Evolutionary conservation across 2,329 filamentous ascomycete species (phyloP).

Genomic region (Sarocladium strictum): DNA sequence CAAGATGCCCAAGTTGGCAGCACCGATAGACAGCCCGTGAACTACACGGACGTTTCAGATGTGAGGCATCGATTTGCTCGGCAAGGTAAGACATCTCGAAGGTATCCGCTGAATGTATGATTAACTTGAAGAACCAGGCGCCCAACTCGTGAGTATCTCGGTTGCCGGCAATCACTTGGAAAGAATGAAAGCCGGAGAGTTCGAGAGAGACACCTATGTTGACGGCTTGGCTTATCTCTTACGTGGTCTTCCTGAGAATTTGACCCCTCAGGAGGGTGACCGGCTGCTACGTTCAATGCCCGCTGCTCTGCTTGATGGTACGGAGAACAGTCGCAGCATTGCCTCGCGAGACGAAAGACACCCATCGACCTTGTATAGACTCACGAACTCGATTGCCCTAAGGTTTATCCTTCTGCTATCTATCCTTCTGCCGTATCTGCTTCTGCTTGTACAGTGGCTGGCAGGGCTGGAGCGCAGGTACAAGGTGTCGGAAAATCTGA

Average conservation of each 20-base stretch:
- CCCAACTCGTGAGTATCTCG: constrained; percentile 22
- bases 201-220: constrained; percentile 56
- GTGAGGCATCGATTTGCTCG: constrained; percentile 18
- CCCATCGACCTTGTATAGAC: constrained; percentile 51
- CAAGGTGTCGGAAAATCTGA: constrained; percentile 64
- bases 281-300: constrained; percentile 20
- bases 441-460: constrained; percentile 44
- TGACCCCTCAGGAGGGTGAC: constrained; percentile 48
- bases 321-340: not conserved
- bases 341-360: not conserved
- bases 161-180: constrained; percentile 17
- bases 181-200: constrained; percentile 17
- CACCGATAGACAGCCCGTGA: not conserved
- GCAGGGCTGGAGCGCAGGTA: constrained; percentile 62
- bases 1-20: not conserved
- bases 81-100: constrained; percentile 20
- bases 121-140: constrained; percentile 14
- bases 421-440: constrained; percentile 55
- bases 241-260: constrained; percentile 52
- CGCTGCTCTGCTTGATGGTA: not conserved
- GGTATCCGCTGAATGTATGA: not conserved
- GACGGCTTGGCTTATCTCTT: constrained; percentile 59
- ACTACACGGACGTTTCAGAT: not conserved
- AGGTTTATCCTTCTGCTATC: constrained; percentile 54
- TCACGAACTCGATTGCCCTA: constrained; percentile 50